A percentile compares a stretch with the other conserved stretches of the same genome.
Evolutionary conservation across 1,139 yeast genomes (phyloP).

Genomic region (Saccharomyces hybrid): DNA sequence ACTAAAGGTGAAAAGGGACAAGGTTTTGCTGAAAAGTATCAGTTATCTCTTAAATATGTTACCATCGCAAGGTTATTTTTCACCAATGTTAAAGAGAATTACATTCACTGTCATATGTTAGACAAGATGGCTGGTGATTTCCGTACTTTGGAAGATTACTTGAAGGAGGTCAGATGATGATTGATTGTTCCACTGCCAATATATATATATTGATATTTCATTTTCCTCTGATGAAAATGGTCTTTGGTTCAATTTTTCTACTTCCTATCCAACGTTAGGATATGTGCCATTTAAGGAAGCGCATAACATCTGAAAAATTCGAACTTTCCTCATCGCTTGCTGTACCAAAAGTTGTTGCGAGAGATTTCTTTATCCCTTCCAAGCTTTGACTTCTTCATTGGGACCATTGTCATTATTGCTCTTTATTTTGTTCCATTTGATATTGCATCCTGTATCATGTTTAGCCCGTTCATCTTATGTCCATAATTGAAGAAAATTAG

Average conservation of each 20-base stretch:
- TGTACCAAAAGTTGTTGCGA: not conserved
- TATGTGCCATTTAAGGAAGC: not conserved
- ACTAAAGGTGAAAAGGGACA: conserved; percentile 8
- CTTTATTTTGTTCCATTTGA: not conserved
- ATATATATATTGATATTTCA: not conserved
- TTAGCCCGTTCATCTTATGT: not conserved
- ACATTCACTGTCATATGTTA: conserved; percentile 25
- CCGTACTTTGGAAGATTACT: conserved; percentile 15
- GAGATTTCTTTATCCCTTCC: not conserved
- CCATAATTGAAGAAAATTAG: not conserved
- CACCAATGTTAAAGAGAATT: conserved; percentile 18
- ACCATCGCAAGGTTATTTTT: conserved; percentile 27
- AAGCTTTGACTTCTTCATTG: not conserved
- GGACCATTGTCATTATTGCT: not conserved
- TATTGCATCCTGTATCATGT: not conserved
- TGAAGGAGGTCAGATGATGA: conserved; percentile 8
- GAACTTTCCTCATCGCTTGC: not conserved
- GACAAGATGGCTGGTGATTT: conserved; percentile 25
- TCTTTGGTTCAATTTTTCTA: not conserved
- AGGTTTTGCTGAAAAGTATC: conserved; percentile 28
- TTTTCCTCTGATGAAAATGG: not conserved
- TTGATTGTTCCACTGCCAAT: not conserved
- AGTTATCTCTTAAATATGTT: conserved; percentile 27
- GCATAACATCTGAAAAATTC: not conserved
- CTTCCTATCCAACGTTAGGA: not conserved